Conservation (phyloP, 331 rosid species). For the Stylosanthes scabra region DNA sequence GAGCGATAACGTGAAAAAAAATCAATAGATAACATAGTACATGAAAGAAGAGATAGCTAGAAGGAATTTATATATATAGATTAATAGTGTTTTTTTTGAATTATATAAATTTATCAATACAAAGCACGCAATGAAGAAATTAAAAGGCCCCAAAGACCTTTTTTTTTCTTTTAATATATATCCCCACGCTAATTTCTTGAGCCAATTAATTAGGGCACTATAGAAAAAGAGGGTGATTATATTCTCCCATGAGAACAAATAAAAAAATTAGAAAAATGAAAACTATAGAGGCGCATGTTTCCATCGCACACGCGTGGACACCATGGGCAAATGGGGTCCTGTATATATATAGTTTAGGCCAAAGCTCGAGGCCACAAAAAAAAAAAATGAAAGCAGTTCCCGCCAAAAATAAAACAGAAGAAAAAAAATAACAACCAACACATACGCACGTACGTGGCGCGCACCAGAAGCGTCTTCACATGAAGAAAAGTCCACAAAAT, state of each 20-base stretch:
- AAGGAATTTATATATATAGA: slow-evolving; percentile 6
- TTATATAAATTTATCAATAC: slow-evolving; percentile 57
- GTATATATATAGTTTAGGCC: slow-evolving; percentile 57
- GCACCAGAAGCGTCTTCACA: slow-evolving; percentile 52
- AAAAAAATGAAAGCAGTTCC: slow-evolving; percentile 39
- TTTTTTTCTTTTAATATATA: not conserved
- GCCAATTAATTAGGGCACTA: slow-evolving; percentile 54
- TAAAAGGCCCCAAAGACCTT: slow-evolving; percentile 89
- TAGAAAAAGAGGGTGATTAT: slow-evolving; percentile 21
- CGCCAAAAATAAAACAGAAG: slow-evolving; percentile 54
- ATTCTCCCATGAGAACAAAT: slow-evolving; percentile 36
- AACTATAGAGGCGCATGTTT: slow-evolving; percentile 51
- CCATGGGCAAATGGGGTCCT: slow-evolving; percentile 40
- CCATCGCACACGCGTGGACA: slow-evolving; percentile 62
- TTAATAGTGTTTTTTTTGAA: slow-evolving; percentile 43
- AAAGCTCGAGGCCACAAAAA: slow-evolving; percentile 47
- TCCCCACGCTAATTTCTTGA: slow-evolving; percentile 21
- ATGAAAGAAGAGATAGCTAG: not conserved
- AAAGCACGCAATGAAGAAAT: slow-evolving; percentile 54
- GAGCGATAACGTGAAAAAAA: not conserved
- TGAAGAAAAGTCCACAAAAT: slow-evolving; percentile 48
- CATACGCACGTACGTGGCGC: slow-evolving; percentile 52
- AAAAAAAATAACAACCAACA: slow-evolving; percentile 28
- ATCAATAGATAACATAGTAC: not conserved
- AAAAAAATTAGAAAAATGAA: slow-evolving; percentile 44